These are phyloP conservation scores for Desmodesmus armatus DNA, from an alignment of 139 green algal genomes.

Conservation along the genomic window DNA sequence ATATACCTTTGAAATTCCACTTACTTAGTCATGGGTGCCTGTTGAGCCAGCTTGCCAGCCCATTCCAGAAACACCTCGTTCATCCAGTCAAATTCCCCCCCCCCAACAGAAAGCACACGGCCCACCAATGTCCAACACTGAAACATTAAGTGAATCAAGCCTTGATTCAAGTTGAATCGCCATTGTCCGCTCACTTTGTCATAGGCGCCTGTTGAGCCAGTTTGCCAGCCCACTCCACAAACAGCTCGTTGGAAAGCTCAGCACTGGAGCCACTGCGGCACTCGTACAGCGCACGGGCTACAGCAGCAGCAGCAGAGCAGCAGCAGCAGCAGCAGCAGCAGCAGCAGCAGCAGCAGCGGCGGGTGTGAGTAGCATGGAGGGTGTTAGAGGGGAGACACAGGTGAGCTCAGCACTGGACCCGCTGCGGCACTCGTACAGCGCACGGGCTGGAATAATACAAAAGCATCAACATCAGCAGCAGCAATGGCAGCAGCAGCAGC, in stretches of 20 bases:
- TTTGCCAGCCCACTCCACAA: not conserved
- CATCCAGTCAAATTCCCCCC: too few species aligned
- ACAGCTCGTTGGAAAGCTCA: slow-evolving; percentile 22
- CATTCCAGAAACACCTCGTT: too few species aligned
- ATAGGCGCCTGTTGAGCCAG: not conserved
- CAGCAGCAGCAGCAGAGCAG: not conserved
- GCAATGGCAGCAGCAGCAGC: not conserved
- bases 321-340: not conserved
- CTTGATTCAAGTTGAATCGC: too few species aligned
- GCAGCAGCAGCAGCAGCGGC: not conserved
- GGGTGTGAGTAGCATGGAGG: not conserved
- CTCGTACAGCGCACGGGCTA: slow-evolving; percentile 12
- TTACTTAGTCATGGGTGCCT: too few species aligned
- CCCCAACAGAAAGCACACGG: too few species aligned
- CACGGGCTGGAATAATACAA: slow-evolving; percentile 26
- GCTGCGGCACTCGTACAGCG: slow-evolving; percentile 30
- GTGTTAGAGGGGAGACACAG: not conserved
- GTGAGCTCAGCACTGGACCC: not conserved
- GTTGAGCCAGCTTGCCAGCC: too few species aligned
- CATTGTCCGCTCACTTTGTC: too few species aligned
- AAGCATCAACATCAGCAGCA: too few species aligned
- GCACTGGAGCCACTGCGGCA: not conserved
- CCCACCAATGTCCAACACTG: too few species aligned
- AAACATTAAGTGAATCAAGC: too few species aligned
- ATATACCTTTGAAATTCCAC: too few species aligned